Base-by-base conservation (phyloP, 129 eudicot species). In the Saposhnikovia divaricata region DNA sequence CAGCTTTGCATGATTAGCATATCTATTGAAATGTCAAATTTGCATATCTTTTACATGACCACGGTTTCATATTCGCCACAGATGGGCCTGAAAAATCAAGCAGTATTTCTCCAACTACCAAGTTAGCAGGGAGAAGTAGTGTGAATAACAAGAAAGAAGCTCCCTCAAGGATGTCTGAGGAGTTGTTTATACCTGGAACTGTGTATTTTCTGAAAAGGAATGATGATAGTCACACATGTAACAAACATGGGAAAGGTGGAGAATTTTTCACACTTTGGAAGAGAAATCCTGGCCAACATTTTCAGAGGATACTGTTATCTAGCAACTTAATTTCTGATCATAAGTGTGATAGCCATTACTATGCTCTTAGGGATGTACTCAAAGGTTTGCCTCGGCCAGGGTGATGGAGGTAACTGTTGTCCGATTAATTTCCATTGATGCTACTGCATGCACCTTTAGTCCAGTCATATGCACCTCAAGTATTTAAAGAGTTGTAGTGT, bases 321-420 rank as follows among this genome's bases (percentile, higher is more conserved):
- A 87, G 84, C 83, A 94, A 94, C 87, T 53, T 94, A 76, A 87
- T 94, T 68, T 80, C 93, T 27, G 96, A 87, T 83, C 98, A 94
- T 80, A 94, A 85, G 73, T 94, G 98, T 81, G 98, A 94, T 50
- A 90, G 90, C 85, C 98, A 94, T 83, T 85, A 81, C 48, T 88
- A 89, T 77, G 98, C 98, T 71, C 72, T 93, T 46, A 85, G 97
- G 83, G 98, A 94, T 84, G 98, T 87, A 27, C 84, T 94, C 38
- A 94, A 94, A 89, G 89, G 92, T 38, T 81, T 91, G 84, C 94
- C 97, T 3, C 45, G 47, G 37, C 79, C 94, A 21, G 77, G 15
- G 18, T 53, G 87, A 77, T 43, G 84, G 87, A 79, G 66, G 71
- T 37, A 59, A 65, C 72, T 65, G 11, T 28, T 65, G 5, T 65